phyloP scores from a whole-genome alignment of 2,329 filamentous ascomycete species.

The Diaporthe citriasiana region DNA sequence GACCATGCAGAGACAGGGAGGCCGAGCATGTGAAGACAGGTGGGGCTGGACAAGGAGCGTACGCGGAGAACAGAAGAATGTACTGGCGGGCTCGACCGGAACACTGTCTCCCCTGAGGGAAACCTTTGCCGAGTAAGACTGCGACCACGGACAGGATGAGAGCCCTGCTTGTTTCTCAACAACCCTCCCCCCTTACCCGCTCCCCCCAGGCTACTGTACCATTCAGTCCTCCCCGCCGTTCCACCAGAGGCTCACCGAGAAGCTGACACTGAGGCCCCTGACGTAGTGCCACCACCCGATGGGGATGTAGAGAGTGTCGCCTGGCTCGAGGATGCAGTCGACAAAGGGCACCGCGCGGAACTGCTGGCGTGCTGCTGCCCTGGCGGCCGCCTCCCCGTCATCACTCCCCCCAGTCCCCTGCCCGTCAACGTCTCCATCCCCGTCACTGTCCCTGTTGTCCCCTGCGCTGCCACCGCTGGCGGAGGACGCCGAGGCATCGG shows the following conservation, averaged over 20 bases:
- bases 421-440: slow-evolving; percentile 41
- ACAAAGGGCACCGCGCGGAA: slow-evolving; percentile 76
- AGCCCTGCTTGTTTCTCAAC: background rate
- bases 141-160: background rate
- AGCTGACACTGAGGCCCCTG: slow-evolving; percentile 84
- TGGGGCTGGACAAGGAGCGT: background rate
- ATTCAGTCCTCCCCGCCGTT: slow-evolving; percentile 58
- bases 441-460: slow-evolving; percentile 33
- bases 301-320: slow-evolving; percentile 90
- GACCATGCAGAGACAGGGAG: background rate
- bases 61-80: background rate
- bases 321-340: slow-evolving; percentile 84
- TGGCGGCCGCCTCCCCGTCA: slow-evolving; percentile 45
- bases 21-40: background rate
- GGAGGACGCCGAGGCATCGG: background rate
- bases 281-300: slow-evolving; percentile 99
- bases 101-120: background rate
- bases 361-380: slow-evolving; percentile 48
- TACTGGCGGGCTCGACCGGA: background rate
- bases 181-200: background rate
- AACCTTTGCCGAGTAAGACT: slow-evolving; percentile 9
- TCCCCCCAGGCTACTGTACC: background rate
- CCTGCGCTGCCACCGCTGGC: background rate
- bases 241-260: slow-evolving; percentile 99
- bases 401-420: slow-evolving; percentile 32